These are phyloP conservation scores for Blastomyces percursus DNA, from an alignment of 2,329 filamentous ascomycete genomes.

Conservation along the genomic window DNA sequence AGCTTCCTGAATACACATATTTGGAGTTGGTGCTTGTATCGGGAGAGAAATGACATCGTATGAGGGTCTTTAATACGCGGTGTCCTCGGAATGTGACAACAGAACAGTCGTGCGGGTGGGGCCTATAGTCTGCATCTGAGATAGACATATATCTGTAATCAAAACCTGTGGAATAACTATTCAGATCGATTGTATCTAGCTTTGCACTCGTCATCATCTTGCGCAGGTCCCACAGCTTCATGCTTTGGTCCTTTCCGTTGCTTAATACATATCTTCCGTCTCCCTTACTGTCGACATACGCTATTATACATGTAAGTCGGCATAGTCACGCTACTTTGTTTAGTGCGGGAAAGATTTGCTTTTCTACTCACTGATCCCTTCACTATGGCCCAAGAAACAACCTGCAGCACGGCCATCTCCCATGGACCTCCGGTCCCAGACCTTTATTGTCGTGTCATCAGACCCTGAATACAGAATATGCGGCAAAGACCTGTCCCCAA, in stretches of 20 bases:
- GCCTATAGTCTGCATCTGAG: conserved; percentile 44
- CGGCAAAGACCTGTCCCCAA: conserved; percentile 75
- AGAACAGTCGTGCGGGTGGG: conserved; percentile 76
- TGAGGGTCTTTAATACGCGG: conserved; percentile 75
- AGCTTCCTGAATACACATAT: conserved; percentile 87
- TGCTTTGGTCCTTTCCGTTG: conserved; percentile 92
- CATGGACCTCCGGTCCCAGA: conserved; percentile 79
- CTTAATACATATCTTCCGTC: conserved; percentile 82
- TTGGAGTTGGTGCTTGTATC: conserved; percentile 73
- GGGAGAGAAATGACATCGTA: conserved; percentile 91
- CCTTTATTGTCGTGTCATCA: conserved; percentile 85
- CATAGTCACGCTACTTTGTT: background rate
- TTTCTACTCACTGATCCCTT: conserved; percentile 19
- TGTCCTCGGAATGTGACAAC: conserved; percentile 91
- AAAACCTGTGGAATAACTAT: conserved; percentile 47
- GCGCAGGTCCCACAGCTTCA: conserved; percentile 92
- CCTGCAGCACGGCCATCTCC: conserved; percentile 51
- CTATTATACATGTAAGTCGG: conserved; percentile 27
- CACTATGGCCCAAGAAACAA: conserved; percentile 54
- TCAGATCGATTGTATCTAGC: conserved; percentile 42
- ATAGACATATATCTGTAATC: conserved; percentile 52
- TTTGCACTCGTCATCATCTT: conserved; percentile 68
- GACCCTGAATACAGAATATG: conserved; percentile 95
- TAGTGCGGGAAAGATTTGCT: too few relatives aligned
- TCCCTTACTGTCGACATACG: conserved; percentile 68